phyloP scores from a whole-genome alignment of 1,284 basidiomycete genomes.

The Volvariella surrecta region DNA sequence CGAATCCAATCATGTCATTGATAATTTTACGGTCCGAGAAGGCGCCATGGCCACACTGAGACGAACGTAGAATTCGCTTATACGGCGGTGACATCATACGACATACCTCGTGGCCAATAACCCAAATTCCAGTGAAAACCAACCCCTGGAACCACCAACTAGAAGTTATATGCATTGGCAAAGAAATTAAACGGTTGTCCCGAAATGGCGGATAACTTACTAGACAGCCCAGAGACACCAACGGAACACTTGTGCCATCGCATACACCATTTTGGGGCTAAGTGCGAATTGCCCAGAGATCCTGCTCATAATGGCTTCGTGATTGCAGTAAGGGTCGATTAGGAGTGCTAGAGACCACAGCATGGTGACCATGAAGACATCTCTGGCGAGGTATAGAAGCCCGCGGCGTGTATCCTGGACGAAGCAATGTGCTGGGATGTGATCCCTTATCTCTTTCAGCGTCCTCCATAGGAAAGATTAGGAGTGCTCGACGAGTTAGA shows the following conservation, averaged over 20 bases:
- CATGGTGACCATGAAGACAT: constrained; percentile 35
- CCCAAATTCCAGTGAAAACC: constrained; percentile 52
- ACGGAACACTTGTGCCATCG: constrained; percentile 20
- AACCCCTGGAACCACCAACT: constrained; percentile 61
- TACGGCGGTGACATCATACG: too few relatives aligned
- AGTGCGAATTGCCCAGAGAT: neutral
- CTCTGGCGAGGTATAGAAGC: constrained; percentile 33
- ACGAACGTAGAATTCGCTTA: neutral
- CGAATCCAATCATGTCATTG: constrained; percentile 32
- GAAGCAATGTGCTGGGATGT: constrained; percentile 42
- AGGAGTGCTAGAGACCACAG: constrained; percentile 34
- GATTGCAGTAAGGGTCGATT: constrained; percentile 38
- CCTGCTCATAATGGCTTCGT: constrained; percentile 17
- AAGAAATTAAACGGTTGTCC: constrained; percentile 2
- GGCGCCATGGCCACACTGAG: constrained; percentile 23
- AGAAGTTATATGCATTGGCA: constrained; percentile 2
- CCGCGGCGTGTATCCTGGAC: constrained; percentile 28
- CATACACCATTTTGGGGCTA: neutral
- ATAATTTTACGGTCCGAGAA: constrained; percentile 24
- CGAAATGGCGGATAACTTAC: constrained; percentile 24
- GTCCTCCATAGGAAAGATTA: constrained; percentile 24
- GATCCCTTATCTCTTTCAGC: constrained; percentile 42
- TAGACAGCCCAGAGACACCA: constrained; percentile 42
- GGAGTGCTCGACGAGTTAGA: neutral
- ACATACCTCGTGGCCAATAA: constrained; percentile 52